Evolutionary conservation across 306 rosid genomes (phyloP).

Genomic region (Cucurbita moschata): DNA sequence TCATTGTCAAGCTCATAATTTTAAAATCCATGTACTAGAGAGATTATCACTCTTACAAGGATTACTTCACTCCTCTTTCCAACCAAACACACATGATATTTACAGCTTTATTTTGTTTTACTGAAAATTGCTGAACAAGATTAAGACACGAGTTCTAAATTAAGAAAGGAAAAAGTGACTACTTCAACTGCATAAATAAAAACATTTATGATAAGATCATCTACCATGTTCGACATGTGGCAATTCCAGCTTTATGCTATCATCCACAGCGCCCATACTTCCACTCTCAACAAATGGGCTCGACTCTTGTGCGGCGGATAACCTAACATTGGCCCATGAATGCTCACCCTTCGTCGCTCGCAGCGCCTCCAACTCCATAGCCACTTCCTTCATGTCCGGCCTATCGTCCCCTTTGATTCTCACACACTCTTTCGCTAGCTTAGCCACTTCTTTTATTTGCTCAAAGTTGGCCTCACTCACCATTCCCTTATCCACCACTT

Average conservation of each 20-base stretch:
- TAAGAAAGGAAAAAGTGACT: too few relatives aligned
- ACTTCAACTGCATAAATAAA: too few relatives aligned
- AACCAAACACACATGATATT: too few relatives aligned
- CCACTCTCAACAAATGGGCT: neutral
- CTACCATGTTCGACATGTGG: neutral
- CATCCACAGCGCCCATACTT: neutral
- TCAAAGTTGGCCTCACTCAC: constrained; percentile 1
- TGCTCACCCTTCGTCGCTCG: neutral
- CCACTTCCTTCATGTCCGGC: constrained; percentile 44
- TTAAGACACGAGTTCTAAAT: too few relatives aligned
- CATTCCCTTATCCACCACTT: constrained; percentile 16
- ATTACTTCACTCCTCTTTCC: too few relatives aligned
- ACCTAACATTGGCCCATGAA: neutral
- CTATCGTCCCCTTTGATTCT: constrained; percentile 33
- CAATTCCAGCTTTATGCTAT: neutral
- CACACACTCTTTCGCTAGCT: constrained; percentile 21
- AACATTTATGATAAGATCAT: too few relatives aligned
- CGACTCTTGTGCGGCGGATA: neutral
- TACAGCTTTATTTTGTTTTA: too few relatives aligned
- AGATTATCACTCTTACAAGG: too few relatives aligned
- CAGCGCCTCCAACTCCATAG: constrained; percentile 28
- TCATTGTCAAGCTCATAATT: too few relatives aligned
- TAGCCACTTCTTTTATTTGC: constrained; percentile 24
- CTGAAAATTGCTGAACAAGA: too few relatives aligned
- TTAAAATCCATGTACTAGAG: too few relatives aligned